Percentiles rank a stretch among this genome's conserved stretches.
These are phyloP conservation scores for Boletus semigastroideus DNA, from an alignment of 1,284 basidiomycete species.

Conservation along the genomic window DNA sequence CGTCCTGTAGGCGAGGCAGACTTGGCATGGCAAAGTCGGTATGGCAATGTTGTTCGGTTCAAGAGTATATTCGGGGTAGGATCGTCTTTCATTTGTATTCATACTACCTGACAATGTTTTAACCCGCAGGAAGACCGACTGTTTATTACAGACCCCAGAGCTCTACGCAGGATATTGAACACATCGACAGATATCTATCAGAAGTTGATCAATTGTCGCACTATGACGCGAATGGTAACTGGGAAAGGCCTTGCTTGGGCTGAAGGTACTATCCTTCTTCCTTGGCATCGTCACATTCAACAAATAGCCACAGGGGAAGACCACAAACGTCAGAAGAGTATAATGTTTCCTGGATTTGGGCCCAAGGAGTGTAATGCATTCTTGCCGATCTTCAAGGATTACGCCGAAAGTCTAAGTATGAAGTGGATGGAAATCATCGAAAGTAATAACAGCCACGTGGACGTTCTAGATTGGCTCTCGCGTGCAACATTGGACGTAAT, in stretches of 20 bases:
- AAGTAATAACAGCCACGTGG: slow-evolving; percentile 29
- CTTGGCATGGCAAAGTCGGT: slow-evolving; percentile 31
- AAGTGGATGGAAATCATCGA: slow-evolving; percentile 45
- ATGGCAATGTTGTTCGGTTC: slow-evolving; percentile 30
- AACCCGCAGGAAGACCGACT: slow-evolving; percentile 23
- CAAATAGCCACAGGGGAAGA: slow-evolving; percentile 34
- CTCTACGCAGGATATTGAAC: slow-evolving; percentile 40
- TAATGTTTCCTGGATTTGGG: slow-evolving; percentile 44
- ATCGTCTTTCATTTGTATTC: no score
- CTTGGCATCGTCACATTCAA: background rate
- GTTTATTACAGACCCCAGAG: slow-evolving; percentile 40
- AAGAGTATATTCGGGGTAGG: slow-evolving; percentile 26
- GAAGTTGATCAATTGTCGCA: no score
- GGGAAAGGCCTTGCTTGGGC: slow-evolving; percentile 40
- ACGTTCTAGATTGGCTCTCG: slow-evolving; percentile 40
- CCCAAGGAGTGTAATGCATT: slow-evolving; percentile 36
- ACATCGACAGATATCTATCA: no score
- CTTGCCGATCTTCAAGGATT: slow-evolving; percentile 35
- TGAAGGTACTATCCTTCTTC: slow-evolving; percentile 34
- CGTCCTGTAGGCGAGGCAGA: slow-evolving; percentile 29
- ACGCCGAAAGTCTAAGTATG: slow-evolving; percentile 21
- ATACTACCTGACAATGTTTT: background rate
- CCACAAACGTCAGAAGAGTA: slow-evolving; percentile 43
- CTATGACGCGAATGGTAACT: slow-evolving; percentile 24
- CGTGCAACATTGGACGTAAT: slow-evolving; percentile 43